Base-by-base conservation (phyloP, 108 stramenopile species). In the Cyclotella baltica region DNA sequence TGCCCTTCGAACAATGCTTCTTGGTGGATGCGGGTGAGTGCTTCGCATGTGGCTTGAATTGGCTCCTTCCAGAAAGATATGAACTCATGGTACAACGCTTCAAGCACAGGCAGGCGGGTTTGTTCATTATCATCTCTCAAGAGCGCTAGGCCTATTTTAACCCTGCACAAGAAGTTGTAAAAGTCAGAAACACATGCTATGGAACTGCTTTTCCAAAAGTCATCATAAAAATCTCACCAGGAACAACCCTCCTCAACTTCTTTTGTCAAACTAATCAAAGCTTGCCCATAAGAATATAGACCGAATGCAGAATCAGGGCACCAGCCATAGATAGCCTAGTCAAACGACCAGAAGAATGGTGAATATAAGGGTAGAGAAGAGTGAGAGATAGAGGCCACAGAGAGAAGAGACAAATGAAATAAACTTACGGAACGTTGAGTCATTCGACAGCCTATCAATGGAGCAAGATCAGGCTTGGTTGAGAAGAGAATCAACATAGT, bases 11-110 rank as follows among this genome's bases (percentile, higher is more conserved):
- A 46, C 22, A 65, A 28, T 15, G 25, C 9, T 27, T 40, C 63
- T 65, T 65, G 43, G 43, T 40, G 38, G 28, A 27, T 46, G 2
- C 25, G 6, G 8, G 46, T 28, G 2, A 65, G 38, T 22, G 43
- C 11, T 25, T 65, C 63, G 3, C 40, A 65, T 2, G 63, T 46
- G 11, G 63, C 63, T 47, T 65, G 63, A 25, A 65, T 46, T 25
- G 63, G 63, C 43, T 65, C 63, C 63, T 65, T 65, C 63, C 63
- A 65, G 63, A 65, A 65, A 11, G 38, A 23, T 3, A 47, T 65
- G 23, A 65, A 65, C 43, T 43, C 63, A 23, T 46, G 3, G 43
- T 27, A 23, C 43, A 46, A 40, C 0, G 43, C 25, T 46, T 65
- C 43, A 6, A 65, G 25, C 5, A 46, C 25, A 46, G 63, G 63